Evolutionary conservation across 2,329 filamentous ascomycete species (phyloP).

Genomic region (Xylaria sp.): DNA sequence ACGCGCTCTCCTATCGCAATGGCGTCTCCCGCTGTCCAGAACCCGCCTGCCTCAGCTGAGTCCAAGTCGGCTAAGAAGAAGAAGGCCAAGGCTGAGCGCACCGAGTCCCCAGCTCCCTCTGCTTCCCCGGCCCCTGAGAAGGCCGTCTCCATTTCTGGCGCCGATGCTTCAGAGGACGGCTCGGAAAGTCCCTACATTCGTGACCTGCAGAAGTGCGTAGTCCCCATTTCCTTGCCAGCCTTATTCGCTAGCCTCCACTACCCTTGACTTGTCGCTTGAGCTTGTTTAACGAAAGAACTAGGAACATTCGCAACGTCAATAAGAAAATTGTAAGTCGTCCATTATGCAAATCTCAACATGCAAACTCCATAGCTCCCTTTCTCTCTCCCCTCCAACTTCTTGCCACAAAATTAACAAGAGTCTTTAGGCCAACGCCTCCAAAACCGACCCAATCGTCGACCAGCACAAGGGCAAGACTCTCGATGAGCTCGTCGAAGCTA

Average conservation of each 20-base stretch:
- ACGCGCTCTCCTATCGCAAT: constrained; percentile 54
- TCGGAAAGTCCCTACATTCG: constrained; percentile 83
- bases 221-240: not conserved
- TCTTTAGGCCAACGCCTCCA: constrained; percentile 72
- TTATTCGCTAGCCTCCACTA: not conserved
- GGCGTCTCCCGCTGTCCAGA: constrained; percentile 72
- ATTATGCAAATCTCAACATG: not conserved
- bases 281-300: constrained; percentile 52
- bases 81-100: constrained; percentile 66
- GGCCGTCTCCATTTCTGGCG: constrained; percentile 58
- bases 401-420: constrained; percentile 31
- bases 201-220: constrained; percentile 87
- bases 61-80: constrained; percentile 77
- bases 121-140: constrained; percentile 60
- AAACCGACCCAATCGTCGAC: constrained; percentile 74
- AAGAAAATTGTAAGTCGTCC: constrained; percentile 85
- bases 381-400: not conserved
- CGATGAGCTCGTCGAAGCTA: constrained; percentile 75
- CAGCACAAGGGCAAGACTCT: constrained; percentile 77
- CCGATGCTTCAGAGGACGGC: constrained; percentile 67
- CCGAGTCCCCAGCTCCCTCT: constrained; percentile 65
- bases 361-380: not conserved
- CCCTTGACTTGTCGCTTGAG: constrained; percentile 1
- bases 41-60: constrained; percentile 69
- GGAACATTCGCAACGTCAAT: constrained; percentile 88